Conservation (phyloP, 768 basidiomycete species). For the Postia placenta region DNA sequence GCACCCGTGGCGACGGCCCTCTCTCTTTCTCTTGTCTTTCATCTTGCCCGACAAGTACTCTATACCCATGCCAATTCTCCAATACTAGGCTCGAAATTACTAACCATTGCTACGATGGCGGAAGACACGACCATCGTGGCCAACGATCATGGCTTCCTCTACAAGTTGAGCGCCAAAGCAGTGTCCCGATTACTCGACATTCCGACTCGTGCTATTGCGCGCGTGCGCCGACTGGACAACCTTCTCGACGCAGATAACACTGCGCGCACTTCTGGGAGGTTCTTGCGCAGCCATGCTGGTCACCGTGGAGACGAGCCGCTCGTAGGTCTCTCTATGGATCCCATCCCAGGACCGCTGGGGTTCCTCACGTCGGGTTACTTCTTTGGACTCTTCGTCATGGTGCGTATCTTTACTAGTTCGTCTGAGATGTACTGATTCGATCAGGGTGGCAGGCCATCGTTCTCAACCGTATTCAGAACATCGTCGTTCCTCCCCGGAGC, state of each 20-base stretch:
- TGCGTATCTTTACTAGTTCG: slow-evolving; percentile 22
- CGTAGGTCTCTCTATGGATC: slow-evolving; percentile 5
- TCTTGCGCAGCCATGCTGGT: background rate
- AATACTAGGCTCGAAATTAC: no score
- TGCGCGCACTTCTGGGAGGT: background rate
- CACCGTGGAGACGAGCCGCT: background rate
- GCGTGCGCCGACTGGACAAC: slow-evolving; percentile 32
- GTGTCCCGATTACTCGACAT: slow-evolving; percentile 31
- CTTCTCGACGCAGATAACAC: slow-evolving; percentile 18
- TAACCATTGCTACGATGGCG: no score
- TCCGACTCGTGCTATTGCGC: slow-evolving; percentile 33
- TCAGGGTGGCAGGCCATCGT: slow-evolving; percentile 46
- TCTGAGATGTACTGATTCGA: background rate
- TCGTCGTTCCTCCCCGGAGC: slow-evolving; percentile 60
- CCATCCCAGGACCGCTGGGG: slow-evolving; percentile 57
- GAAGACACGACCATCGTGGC: no score
- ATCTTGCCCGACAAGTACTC: no score
- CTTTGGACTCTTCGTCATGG: slow-evolving; percentile 60
- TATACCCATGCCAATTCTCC: no score
- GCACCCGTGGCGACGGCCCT: no score
- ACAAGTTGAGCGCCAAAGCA: slow-evolving; percentile 20
- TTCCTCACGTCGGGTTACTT: slow-evolving; percentile 75
- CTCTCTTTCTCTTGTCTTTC: no score
- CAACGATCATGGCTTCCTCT: no score
- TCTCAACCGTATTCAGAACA: slow-evolving; percentile 72